phyloP scores from a whole-genome alignment of 768 basidiomycete species.

The Tubosaeta brunneosetosa region DNA sequence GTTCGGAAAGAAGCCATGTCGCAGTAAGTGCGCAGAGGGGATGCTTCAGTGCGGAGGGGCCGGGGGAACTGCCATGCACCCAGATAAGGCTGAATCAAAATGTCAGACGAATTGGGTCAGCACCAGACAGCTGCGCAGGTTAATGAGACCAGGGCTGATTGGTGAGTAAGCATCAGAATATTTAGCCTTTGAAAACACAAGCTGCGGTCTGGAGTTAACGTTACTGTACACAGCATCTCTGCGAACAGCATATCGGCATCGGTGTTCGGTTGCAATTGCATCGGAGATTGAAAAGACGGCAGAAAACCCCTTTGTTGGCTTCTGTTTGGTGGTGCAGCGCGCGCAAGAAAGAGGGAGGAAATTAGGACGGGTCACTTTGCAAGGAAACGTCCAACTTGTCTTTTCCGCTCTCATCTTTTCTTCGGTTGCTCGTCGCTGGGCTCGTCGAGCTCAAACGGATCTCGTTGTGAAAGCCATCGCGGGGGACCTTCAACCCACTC shows the following conservation, averaged over 20 bases:
- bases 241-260: background rate
- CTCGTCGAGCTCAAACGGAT: slow-evolving; percentile 13
- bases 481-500: slow-evolving; percentile 2
- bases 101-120: no score
- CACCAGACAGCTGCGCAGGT: background rate
- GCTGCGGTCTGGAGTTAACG: background rate
- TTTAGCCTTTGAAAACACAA: background rate
- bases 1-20: no score
- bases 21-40: no score
- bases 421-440: slow-evolving; percentile 14
- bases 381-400: slow-evolving; percentile 18
- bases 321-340: slow-evolving; percentile 21
- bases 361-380: slow-evolving; percentile 14
- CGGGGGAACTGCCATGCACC: background rate
- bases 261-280: slow-evolving; percentile 1
- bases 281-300: slow-evolving; percentile 20
- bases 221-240: background rate
- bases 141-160: background rate
- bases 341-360: slow-evolving; percentile 16
- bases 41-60: no score
- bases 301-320: slow-evolving; percentile 26
- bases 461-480: slow-evolving; percentile 5
- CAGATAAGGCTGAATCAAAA: background rate
- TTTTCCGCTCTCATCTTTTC: slow-evolving; percentile 3
- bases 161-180: background rate